Percentiles rank a stretch among this genome's conserved stretches.
Evolutionary conservation across 345 rosid genomes (phyloP).

Genomic region (Dovyalis caffra): DNA sequence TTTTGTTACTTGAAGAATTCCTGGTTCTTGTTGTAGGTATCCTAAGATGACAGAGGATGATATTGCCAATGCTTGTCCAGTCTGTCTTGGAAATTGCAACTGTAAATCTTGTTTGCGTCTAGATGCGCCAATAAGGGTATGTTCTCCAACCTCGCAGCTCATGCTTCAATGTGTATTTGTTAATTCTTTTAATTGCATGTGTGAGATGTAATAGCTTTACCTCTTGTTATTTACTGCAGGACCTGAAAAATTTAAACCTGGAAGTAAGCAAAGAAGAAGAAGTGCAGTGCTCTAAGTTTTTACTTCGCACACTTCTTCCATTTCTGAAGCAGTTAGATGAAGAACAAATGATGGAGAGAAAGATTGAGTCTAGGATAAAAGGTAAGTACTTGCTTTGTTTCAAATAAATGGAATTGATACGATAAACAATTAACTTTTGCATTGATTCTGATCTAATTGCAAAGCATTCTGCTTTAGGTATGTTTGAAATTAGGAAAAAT

Average conservation of each 20-base stretch:
- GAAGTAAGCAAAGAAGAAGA: conserved; percentile 16
- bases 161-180: too few relatives aligned
- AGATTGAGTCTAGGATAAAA: conserved; percentile 35
- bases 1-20: too few relatives aligned
- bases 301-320: conserved; percentile 48
- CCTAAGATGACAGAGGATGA: conserved; percentile 42
- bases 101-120: too few relatives aligned
- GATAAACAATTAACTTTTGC: neutral
- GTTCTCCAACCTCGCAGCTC: conserved; percentile 13
- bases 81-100: conserved; percentile 58
- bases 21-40: too few relatives aligned
- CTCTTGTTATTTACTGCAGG: neutral
- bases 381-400: conserved; percentile 17
- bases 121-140: conserved; percentile 21
- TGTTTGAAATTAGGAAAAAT: too few relatives aligned
- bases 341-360: conserved; percentile 48
- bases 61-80: conserved; percentile 49
- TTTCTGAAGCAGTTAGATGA: conserved; percentile 39
- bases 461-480: too few relatives aligned
- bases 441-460: neutral
- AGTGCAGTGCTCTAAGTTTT: conserved; percentile 26
- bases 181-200: too few relatives aligned
- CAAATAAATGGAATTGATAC: too few relatives aligned
- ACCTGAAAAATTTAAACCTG: neutral
- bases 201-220: too few relatives aligned